These are phyloP conservation scores for Penstemon eatonii DNA, from an alignment of 257 asterid genomes.

Conservation along the genomic window DNA sequence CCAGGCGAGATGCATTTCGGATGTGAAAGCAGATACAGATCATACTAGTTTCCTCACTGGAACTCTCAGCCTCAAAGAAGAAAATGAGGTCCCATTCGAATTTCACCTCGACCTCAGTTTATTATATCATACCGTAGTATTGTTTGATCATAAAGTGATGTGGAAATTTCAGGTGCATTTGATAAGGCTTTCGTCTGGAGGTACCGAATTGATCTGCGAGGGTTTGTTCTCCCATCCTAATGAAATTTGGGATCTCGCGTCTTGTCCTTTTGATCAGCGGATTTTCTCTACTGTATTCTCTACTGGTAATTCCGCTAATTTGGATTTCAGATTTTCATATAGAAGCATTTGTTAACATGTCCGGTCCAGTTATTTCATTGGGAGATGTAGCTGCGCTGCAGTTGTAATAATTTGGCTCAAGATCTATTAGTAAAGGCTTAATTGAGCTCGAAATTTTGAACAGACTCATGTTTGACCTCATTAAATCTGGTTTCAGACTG, in stretches of 20 bases:
- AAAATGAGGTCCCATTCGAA: slow-evolving; percentile 66
- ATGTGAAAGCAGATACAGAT: slow-evolving; percentile 94
- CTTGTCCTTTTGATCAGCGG: slow-evolving; percentile 93
- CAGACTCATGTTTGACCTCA: background rate
- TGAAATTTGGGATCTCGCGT: slow-evolving; percentile 94
- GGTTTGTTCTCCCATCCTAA: slow-evolving; percentile 92
- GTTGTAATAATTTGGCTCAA: background rate
- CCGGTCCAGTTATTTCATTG: background rate
- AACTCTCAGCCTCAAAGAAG: slow-evolving; percentile 94
- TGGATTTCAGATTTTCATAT: slow-evolving; percentile 14
- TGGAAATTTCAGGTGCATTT: slow-evolving; percentile 70
- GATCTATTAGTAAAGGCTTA: background rate
- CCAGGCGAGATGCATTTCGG: slow-evolving; percentile 96
- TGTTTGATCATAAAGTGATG: slow-evolving; percentile 30
- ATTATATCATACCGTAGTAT: background rate
- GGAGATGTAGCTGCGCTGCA: slow-evolving; percentile 15
- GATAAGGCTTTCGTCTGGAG: slow-evolving; percentile 75
- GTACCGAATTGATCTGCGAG: slow-evolving; percentile 84
- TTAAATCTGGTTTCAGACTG: slow-evolving; percentile 11
- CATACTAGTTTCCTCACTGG: slow-evolving; percentile 93
- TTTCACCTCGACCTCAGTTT: background rate
- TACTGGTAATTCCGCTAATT: slow-evolving; percentile 49
- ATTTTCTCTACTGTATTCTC: slow-evolving; percentile 90
- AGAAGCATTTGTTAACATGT: background rate
- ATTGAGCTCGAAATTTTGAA: background rate